Percentiles rank a stretch among this genome's conserved stretches.
These are phyloP conservation scores for Candida sp. DNA, from an alignment of 1,139 yeast genomes.

Conservation along the genomic window DNA sequence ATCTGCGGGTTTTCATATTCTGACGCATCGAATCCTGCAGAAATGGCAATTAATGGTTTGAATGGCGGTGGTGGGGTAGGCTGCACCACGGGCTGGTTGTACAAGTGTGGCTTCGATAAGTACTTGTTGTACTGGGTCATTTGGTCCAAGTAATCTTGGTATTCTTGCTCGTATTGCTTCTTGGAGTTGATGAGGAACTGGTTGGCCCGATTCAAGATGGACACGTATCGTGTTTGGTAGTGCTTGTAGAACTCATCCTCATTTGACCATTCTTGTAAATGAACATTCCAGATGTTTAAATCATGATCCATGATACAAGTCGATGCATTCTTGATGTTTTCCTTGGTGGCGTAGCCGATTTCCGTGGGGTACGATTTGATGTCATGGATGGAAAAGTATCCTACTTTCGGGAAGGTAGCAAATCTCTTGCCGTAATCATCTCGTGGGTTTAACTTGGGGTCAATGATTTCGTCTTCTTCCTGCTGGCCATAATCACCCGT, in stretches of 20 bases:
- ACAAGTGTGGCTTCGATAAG: conserved; percentile 33
- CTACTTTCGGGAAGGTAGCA: conserved; percentile 67
- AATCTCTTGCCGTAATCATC: conserved; percentile 59
- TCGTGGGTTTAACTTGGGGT: conserved; percentile 35
- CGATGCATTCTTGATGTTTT: conserved; percentile 76
- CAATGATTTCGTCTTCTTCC: conserved; percentile 41
- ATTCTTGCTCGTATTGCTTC: conserved; percentile 44
- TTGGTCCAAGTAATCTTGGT: conserved; percentile 33
- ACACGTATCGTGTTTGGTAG: conserved; percentile 66
- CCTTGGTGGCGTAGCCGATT: conserved; percentile 74
- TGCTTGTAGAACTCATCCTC: conserved; percentile 69
- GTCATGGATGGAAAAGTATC: conserved; percentile 86
- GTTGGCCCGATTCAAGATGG: conserved; percentile 68
- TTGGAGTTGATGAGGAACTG: conserved; percentile 62
- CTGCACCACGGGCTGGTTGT: conserved; percentile 24
- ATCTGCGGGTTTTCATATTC: conserved; percentile 82
- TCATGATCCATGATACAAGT: conserved; percentile 84
- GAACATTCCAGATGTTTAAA: conserved; percentile 85
- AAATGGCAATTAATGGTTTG: conserved; percentile 72
- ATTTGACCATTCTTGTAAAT: conserved; percentile 66
- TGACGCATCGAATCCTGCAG: conserved; percentile 92
- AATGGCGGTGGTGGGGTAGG: conserved; percentile 54
- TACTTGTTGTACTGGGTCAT: conserved; percentile 32
- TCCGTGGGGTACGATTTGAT: conserved; percentile 90
- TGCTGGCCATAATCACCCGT: conserved; percentile 54